Evolutionary conservation across 2,329 filamentous ascomycete genomes (phyloP).

Genomic region (Daldinia sp.): DNA sequence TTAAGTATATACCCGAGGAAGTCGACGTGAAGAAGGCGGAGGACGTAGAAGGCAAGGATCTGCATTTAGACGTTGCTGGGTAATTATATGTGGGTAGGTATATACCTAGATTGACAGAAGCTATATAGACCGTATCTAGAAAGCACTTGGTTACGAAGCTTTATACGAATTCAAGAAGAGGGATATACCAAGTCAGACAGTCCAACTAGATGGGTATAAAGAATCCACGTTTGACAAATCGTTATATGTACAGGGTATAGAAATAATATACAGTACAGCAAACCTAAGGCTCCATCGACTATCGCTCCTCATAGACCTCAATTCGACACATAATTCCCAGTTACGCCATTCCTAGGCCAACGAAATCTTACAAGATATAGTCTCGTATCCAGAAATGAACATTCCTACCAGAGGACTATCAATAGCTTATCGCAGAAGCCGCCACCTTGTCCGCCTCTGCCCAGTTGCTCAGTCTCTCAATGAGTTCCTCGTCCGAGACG

Average conservation of each 20-base stretch:
- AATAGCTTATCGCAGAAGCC: conserved; percentile 9
- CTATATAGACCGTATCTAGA: neutral
- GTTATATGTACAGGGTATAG: neutral
- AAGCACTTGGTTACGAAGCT: neutral
- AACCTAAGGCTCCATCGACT: neutral
- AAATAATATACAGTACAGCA: neutral
- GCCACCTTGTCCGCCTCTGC: conserved; percentile 37
- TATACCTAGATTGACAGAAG: neutral
- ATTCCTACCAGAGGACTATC: neutral
- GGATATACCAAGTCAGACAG: neutral
- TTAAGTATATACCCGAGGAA: conserved; percentile 57
- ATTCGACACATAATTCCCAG: neutral
- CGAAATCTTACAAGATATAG: neutral
- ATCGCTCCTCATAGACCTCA: neutral
- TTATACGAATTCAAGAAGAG: neutral
- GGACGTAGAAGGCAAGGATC: conserved; percentile 13
- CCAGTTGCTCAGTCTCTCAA: conserved; percentile 39
- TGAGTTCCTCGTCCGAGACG: conserved; percentile 40
- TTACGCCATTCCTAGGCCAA: conserved; percentile 2
- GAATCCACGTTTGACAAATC: neutral
- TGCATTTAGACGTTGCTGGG: conserved; percentile 25
- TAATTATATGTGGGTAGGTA: neutral
- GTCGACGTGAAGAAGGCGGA: conserved; percentile 2
- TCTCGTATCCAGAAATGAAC: neutral
- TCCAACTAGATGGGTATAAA: neutral